Conservation (phyloP, 768 basidiomycete species). For the Hericium erinaceus region DNA sequence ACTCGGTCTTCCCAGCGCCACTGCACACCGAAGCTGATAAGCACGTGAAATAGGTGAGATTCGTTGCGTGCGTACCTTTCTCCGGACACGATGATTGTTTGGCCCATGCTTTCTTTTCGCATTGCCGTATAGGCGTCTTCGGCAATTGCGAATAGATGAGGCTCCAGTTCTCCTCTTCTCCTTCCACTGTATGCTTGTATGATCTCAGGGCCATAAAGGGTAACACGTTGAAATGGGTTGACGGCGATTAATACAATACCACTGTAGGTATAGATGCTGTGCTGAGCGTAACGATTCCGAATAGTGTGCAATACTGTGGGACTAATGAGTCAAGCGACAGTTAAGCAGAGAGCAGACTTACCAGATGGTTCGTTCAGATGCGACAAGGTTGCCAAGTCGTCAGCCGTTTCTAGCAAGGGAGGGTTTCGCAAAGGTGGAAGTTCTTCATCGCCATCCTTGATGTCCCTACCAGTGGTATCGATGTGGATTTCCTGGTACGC, state of each 20-base stretch:
- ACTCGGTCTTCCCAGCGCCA: constrained; percentile 99
- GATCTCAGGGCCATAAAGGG: constrained; percentile 93
- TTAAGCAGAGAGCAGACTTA: constrained; percentile 24
- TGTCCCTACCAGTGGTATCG: constrained; percentile 70
- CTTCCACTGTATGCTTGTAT: constrained; percentile 95
- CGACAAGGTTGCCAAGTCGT: constrained; percentile 95
- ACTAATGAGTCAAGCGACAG: neutral
- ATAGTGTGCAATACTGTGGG: constrained; percentile 90
- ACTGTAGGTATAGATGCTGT: constrained; percentile 97
- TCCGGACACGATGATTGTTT: constrained; percentile 98
- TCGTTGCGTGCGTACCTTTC: constrained; percentile 59
- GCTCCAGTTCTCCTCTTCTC: constrained; percentile 89
- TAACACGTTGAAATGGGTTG: constrained; percentile 97
- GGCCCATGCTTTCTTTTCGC: constrained; percentile 88
- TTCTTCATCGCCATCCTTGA: constrained; percentile 69
- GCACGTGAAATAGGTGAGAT: constrained; percentile 3
- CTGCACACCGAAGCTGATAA: constrained; percentile 29
- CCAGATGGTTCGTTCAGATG: constrained; percentile 98
- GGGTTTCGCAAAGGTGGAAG: constrained; percentile 95
- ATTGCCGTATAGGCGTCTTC: constrained; percentile 98
- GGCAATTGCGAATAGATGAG: constrained; percentile 97
- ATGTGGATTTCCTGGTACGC: constrained; percentile 59
- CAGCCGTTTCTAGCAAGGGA: constrained; percentile 90
- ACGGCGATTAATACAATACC: constrained; percentile 98
- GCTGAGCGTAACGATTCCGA: constrained; percentile 91